These are phyloP conservation scores for Penicillium rolfsii DNA, from an alignment of 2,329 filamentous ascomycete genomes.

Conservation along the genomic window DNA sequence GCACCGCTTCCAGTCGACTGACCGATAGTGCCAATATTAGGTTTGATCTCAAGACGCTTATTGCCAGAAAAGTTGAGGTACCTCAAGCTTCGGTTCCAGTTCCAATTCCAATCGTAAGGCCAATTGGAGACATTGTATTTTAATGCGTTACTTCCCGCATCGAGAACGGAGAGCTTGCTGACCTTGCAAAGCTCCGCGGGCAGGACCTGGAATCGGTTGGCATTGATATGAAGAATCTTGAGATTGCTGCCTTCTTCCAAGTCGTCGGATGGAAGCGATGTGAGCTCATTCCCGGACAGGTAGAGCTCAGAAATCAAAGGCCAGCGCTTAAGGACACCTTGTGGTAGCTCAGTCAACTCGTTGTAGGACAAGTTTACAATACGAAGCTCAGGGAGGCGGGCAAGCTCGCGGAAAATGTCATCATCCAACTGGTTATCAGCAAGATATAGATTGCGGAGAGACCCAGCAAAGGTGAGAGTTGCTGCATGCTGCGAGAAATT, in stretches of 20 bases:
- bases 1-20: constrained; percentile 58
- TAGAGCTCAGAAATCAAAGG: constrained; percentile 89
- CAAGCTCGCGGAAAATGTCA: constrained; percentile 91
- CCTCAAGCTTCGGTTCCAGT: constrained; percentile 91
- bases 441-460: constrained; percentile 79
- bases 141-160: constrained; percentile 90
- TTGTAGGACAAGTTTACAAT: constrained; percentile 95
- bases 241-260: constrained; percentile 86
- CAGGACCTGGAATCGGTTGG: constrained; percentile 95
- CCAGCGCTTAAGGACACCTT: constrained; percentile 85
- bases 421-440: constrained; percentile 94
- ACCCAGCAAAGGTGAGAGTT: constrained; percentile 83
- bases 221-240: constrained; percentile 91
- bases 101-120: constrained; percentile 99
- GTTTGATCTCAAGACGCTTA: constrained; percentile 89
- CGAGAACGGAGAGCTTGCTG: constrained; percentile 85
- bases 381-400: constrained; percentile 77
- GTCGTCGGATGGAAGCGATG: constrained; percentile 88
- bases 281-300: constrained; percentile 91
- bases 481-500: constrained; percentile 76
- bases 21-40: constrained; percentile 61
- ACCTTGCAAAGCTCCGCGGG: constrained; percentile 95
- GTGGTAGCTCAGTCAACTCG: constrained; percentile 87
- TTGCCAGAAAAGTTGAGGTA: constrained; percentile 97
- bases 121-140: constrained; percentile 99